A percentile compares a stretch with the other conserved stretches of the same genome.
These are phyloP conservation scores for Penicillium manginii DNA, from an alignment of 495 filamentous ascomycete genomes.

Conservation along the genomic window DNA sequence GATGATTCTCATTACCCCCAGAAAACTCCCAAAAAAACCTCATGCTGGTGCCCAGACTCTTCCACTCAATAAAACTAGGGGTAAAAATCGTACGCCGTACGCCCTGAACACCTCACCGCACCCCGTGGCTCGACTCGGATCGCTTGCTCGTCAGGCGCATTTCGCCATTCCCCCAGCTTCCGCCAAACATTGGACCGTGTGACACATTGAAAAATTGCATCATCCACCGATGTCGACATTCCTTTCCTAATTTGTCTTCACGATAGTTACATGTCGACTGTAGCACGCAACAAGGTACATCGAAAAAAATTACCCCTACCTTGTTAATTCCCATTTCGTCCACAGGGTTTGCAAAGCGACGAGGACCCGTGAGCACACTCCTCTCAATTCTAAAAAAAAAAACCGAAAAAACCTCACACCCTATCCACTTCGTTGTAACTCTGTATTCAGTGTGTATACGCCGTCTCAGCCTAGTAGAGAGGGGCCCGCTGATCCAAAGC, in stretches of 20 bases:
- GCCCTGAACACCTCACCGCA: constrained; percentile 17
- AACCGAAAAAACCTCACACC: not conserved
- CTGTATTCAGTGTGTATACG: constrained; percentile 6
- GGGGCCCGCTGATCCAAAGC: constrained; percentile 19
- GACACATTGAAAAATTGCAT: constrained; percentile 21
- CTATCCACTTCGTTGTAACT: constrained; percentile 2
- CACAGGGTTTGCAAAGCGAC: constrained; percentile 7
- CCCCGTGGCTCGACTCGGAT: constrained; percentile 16
- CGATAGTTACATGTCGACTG: not conserved
- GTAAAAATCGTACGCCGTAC: constrained; percentile 6
- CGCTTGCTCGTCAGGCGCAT: constrained; percentile 10
- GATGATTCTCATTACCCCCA: constrained; percentile 31
- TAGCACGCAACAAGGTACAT: not conserved
- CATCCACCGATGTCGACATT: constrained; percentile 13
- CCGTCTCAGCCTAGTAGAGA: constrained; percentile 4
- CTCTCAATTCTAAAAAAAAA: not conserved
- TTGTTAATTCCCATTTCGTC: constrained; percentile 7
- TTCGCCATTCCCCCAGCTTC: constrained; percentile 13
- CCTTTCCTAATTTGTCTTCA: not conserved
- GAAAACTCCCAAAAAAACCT: constrained; percentile 27
- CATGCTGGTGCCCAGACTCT: constrained; percentile 19
- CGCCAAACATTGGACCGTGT: constrained; percentile 15
- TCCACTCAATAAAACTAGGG: constrained; percentile 1
- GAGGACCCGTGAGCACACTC: constrained; percentile 16
- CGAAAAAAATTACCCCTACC: not conserved